A percentile compares a stretch with the other conserved stretches of the same genome.
These are phyloP conservation scores for Geotrichum australiense DNA, from an alignment of 1,139 yeast genomes.

Conservation along the genomic window DNA sequence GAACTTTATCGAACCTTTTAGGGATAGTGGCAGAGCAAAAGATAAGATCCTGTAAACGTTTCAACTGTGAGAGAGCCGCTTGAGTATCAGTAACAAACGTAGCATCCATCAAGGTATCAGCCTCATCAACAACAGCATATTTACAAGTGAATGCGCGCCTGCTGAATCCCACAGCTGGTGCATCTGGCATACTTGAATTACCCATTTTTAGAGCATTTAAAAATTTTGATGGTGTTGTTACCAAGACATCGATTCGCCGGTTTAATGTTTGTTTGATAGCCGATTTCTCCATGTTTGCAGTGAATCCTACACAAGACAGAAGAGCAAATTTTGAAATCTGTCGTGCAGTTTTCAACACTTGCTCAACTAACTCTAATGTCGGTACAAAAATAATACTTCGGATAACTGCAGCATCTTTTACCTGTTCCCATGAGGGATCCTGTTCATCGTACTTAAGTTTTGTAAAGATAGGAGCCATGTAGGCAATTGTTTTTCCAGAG, in stretches of 20 bases:
- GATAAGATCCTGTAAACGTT: slow-evolving; percentile 51
- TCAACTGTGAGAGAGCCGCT: slow-evolving; percentile 45
- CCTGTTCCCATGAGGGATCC: slow-evolving; percentile 24
- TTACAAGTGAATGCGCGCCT: slow-evolving; percentile 33
- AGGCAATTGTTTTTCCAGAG: slow-evolving; percentile 93
- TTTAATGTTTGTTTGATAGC: slow-evolving; percentile 32
- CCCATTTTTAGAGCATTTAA: slow-evolving; percentile 21
- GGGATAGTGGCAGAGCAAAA: slow-evolving; percentile 93
- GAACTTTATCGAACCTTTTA: slow-evolving; percentile 58
- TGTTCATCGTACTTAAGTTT: slow-evolving; percentile 46
- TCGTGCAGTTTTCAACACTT: slow-evolving; percentile 53
- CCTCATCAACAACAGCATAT: slow-evolving; percentile 83
- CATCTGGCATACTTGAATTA: no score
- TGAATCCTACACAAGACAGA: slow-evolving; percentile 28
- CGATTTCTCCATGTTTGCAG: slow-evolving; percentile 24
- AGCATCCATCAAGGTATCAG: slow-evolving; percentile 84
- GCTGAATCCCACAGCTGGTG: no score
- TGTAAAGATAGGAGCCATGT: slow-evolving; percentile 67
- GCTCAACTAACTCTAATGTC: slow-evolving; percentile 81
- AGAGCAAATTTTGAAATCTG: slow-evolving; percentile 47
- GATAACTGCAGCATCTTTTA: slow-evolving; percentile 41
- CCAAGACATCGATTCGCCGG: slow-evolving; percentile 61
- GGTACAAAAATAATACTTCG: slow-evolving; percentile 75
- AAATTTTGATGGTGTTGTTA: slow-evolving; percentile 64
- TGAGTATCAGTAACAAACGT: slow-evolving; percentile 71